phyloP scores from a whole-genome alignment of 305 asterid species.

The Ilex paraguariensis region DNA sequence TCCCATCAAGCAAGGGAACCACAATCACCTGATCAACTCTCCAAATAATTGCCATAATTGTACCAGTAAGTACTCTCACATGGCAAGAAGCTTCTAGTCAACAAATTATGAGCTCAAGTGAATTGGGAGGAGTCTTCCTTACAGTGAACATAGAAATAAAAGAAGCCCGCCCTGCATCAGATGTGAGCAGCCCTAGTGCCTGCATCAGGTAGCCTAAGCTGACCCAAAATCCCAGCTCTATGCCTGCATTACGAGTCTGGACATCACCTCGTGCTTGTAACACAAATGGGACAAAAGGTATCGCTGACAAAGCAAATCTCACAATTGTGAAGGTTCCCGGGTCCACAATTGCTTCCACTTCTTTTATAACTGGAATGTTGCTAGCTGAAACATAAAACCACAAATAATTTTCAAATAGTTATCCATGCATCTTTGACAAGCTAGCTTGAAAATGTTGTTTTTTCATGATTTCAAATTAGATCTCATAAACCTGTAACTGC shows the following conservation, averaged over 20 bases:
- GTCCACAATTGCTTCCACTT: conserved; percentile 67
- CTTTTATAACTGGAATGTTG: conserved; percentile 75
- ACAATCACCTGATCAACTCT: conserved; percentile 54
- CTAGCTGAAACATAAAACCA: conserved; percentile 44
- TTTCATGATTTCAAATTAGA: conserved; percentile 21
- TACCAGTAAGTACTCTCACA: conserved; percentile 7
- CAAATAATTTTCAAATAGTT: no score
- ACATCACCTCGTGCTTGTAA: conserved; percentile 46
- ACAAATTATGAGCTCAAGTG: not conserved
- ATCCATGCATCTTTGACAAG: no score
- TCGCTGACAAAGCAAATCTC: conserved; percentile 60
- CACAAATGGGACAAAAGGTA: conserved; percentile 58
- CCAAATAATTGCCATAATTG: conserved; percentile 13
- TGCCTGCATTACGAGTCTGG: conserved; percentile 57
- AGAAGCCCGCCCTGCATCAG: conserved; percentile 87
- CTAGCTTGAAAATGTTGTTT: not conserved
- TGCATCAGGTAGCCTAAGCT: conserved; percentile 81
- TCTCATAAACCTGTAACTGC: not conserved
- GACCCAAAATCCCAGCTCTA: conserved; percentile 78
- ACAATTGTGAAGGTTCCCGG: conserved; percentile 68
- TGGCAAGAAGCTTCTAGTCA: not conserved
- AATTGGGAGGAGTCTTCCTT: conserved; percentile 16
- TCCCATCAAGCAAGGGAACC: conserved; percentile 79
- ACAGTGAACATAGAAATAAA: conserved; percentile 76
- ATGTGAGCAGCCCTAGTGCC: conserved; percentile 75